These are phyloP conservation scores for Penicillium corylophilum DNA, from an alignment of 2,329 filamentous ascomycete genomes.

Conservation along the genomic window DNA sequence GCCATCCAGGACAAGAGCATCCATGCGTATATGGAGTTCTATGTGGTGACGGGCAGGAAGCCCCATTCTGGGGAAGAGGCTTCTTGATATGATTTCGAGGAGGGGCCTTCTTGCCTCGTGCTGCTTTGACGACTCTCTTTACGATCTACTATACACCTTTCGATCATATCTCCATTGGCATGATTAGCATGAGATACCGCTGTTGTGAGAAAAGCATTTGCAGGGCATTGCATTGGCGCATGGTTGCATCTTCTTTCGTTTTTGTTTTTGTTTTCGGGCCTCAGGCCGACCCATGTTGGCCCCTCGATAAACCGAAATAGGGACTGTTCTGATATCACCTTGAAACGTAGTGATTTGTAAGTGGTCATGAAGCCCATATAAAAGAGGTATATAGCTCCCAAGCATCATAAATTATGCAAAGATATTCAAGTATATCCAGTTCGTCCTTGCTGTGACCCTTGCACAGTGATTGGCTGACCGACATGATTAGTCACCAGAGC, in stretches of 20 bases:
- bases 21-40: slow-evolving; percentile 44
- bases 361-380: background rate
- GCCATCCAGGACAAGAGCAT: slow-evolving; percentile 41
- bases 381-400: background rate
- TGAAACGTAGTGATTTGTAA: background rate
- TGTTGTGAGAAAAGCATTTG: slow-evolving; percentile 14
- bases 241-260: slow-evolving; percentile 6
- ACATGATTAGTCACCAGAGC: slow-evolving; percentile 25
- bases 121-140: slow-evolving; percentile 9
- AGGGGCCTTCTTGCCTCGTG: background rate
- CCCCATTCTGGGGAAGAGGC: slow-evolving; percentile 24
- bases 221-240: slow-evolving; percentile 27
- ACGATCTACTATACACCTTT: slow-evolving; percentile 9
- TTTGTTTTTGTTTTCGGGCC: background rate
- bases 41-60: slow-evolving; percentile 41
- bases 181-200: slow-evolving; percentile 33
- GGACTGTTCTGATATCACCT: background rate
- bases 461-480: slow-evolving; percentile 12
- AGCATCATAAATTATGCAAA: background rate
- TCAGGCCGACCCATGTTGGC: background rate
- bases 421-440: background rate
- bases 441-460: too few relatives aligned
- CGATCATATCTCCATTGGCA: slow-evolving; percentile 16
- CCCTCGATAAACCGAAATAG: background rate
- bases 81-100: slow-evolving; percentile 3